Percentiles rank a stretch among this genome's conserved stretches.
Conservation (phyloP, 345 rosid genomes). For the Alliaria petiolata region DNA sequence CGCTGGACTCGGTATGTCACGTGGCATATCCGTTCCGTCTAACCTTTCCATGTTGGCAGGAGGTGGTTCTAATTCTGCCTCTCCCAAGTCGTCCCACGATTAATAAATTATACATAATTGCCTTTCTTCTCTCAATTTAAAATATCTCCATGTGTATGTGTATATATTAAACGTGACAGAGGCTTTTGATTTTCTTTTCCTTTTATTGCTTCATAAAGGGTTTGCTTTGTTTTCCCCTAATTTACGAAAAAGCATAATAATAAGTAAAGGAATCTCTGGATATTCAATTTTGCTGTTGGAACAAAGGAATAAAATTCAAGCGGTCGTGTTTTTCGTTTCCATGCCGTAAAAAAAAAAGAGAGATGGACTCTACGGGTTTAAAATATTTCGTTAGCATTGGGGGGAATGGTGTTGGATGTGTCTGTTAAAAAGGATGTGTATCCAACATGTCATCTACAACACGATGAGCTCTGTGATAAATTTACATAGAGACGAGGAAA, state of each 20-base stretch:
- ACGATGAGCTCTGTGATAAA: background rate
- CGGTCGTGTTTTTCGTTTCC: background rate
- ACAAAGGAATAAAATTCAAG: background rate
- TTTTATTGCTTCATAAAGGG: background rate
- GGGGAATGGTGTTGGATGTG: background rate
- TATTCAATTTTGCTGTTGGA: background rate
- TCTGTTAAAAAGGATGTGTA: background rate
- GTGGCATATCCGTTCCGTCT: conserved; percentile 55
- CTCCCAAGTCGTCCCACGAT: conserved; percentile 6
- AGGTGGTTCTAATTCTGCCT: conserved; percentile 17
- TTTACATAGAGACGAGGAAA: conserved; percentile 1
- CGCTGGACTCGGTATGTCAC: conserved; percentile 33
- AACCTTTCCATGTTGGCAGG: conserved; percentile 51
- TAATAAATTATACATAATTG: background rate
- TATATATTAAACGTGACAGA: conserved; percentile 6
- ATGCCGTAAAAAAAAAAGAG: too few species aligned
- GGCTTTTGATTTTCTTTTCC: background rate
- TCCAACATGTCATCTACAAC: background rate
- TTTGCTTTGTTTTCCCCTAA: background rate
- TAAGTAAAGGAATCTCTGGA: background rate
- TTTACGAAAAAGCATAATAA: conserved; percentile 1
- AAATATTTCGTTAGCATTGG: background rate
- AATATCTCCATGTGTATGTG: background rate
- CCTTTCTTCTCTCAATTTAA: background rate
- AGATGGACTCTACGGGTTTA: too few species aligned